Evolutionary conservation across 768 basidiomycete species (phyloP), one percentile per base, ranked within the genome.

Genomic region (Mycena floridula): DNA sequence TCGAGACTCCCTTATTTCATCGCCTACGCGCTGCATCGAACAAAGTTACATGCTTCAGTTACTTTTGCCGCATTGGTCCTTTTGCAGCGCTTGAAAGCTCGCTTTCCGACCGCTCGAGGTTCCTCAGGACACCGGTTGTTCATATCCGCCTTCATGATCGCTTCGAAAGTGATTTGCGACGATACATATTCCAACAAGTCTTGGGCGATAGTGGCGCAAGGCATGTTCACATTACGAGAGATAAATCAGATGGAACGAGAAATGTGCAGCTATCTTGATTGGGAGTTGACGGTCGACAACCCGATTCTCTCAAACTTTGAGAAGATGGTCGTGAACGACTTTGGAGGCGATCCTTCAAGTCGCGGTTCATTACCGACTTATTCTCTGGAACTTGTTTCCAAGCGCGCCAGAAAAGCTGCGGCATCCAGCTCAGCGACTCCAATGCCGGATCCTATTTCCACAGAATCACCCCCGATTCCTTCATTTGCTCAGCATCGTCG

Each of bases 191-290:
- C 86, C 13, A 93, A 93, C 75, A 90, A 91, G 59, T 88, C 85
- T 0, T 94, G 91, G 91, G 78, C 80, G 5, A 85, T 93, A 37
- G 91, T 94, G 30, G 90, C 87, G 0, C 89, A 93, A 61, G 82
- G 80, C 23, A 84, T 91, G 79, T 94, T 93, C 55, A 74, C 71
- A 3, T 67, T 94, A 6, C 76, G 86, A 37, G 92, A 94, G 73
- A 85, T 96, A 57, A 96, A 96, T 63, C 91, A 94, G 72, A 93
- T 94, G 91, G 92, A 94, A 68, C 70, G 90, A 20, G 91, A 94
- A 65, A 92, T 96, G 84, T 91, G 76, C 56, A 72, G 79, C 13
- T 98, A 97, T 57, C 69, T 99, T 36, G 93, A 95, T 59, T 97
- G 92, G 93, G 85, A 89, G 56, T 69, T 89, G 6, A 86, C 81